phyloP scores from a whole-genome alignment of 2,329 filamentous ascomycete species.

The Neofusicoccum sp. region DNA sequence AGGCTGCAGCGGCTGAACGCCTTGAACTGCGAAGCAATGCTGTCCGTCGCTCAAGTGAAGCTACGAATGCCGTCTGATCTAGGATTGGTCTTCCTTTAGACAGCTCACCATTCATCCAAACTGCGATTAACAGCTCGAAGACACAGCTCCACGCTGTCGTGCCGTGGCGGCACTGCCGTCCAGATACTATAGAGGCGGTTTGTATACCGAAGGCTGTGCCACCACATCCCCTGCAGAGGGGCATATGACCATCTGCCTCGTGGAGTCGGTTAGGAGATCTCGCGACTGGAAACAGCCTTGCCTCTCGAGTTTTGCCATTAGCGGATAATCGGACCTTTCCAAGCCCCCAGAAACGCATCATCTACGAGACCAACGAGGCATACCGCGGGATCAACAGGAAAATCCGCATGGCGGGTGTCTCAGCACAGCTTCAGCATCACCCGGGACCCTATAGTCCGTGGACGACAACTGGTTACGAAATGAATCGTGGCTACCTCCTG shows the following conservation, averaged over 20 bases:
- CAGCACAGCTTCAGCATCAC: not conserved
- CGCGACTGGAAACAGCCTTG: not conserved
- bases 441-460: not conserved
- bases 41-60: too few relatives aligned
- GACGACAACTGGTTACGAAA: not conserved
- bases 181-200: too few relatives aligned
- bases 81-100: too few relatives aligned
- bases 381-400: not conserved
- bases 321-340: not conserved
- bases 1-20: not conserved
- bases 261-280: not conserved
- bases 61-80: too few relatives aligned
- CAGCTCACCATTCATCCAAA: not conserved
- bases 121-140: not conserved
- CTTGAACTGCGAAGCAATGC: too few relatives aligned
- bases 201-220: not conserved
- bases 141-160: too few relatives aligned
- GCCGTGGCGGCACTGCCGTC: too few relatives aligned
- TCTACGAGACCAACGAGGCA: not conserved
- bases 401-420: not conserved
- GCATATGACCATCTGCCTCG: not conserved
- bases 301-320: not conserved
- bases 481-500: not conserved
- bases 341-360: not conserved
- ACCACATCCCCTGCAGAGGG: not conserved